phyloP scores from a whole-genome alignment of 306 rosid genomes.

The Dicorynia guianensis region DNA sequence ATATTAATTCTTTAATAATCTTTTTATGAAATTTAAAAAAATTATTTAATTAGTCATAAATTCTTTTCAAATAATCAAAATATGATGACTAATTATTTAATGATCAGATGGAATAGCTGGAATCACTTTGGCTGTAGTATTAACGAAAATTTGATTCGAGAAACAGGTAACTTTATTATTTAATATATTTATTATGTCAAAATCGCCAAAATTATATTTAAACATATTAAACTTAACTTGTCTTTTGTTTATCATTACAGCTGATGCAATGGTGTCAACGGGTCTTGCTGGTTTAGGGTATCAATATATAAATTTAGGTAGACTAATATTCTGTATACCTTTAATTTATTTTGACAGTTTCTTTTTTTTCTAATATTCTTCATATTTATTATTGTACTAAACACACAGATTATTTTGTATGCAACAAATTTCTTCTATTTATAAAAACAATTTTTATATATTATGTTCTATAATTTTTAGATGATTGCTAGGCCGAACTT shows the following conservation, averaged over 20 bases:
- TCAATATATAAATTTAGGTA: constrained; percentile 76
- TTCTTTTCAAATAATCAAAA: background rate
- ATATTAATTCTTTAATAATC: too few species aligned
- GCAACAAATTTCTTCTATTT: background rate
- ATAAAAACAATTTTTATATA: background rate
- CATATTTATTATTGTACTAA: background rate
- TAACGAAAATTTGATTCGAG: constrained; percentile 57
- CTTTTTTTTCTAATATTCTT: background rate
- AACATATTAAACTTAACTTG: background rate
- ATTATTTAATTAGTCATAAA: background rate
- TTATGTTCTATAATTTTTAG: constrained; percentile 38
- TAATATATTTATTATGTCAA: background rate
- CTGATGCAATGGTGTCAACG: constrained; percentile 79
- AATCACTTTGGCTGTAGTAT: constrained; percentile 70
- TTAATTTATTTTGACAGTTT: background rate
- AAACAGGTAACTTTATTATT: constrained; percentile 63
- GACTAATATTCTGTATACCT: background rate
- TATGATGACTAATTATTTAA: background rate
- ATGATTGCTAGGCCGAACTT: constrained; percentile 87
- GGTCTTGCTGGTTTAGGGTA: constrained; percentile 78
- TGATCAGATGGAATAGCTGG: constrained; percentile 81
- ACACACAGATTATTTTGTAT: background rate
- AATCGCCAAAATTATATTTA: background rate
- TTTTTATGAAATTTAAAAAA: too few species aligned
- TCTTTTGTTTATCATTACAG: constrained; percentile 40